Evolutionary conservation across 1,139 yeast species (phyloP).

Genomic region (Barnettozyma hawaiiensis): DNA sequence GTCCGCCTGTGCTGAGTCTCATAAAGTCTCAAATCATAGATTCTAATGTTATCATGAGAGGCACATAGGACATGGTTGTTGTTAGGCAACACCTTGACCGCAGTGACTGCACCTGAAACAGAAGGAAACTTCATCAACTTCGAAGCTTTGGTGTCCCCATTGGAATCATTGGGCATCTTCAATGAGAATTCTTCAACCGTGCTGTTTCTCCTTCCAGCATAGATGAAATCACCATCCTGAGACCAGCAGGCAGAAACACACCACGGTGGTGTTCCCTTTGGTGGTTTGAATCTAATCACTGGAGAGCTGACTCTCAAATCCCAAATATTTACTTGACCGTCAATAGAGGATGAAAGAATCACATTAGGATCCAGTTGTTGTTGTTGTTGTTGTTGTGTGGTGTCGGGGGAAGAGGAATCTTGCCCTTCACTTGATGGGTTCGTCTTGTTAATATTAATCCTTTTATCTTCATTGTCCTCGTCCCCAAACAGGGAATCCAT

Average conservation of each 20-base stretch:
- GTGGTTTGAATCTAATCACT: constrained; percentile 54
- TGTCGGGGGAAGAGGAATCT: background rate
- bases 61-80: constrained; percentile 78
- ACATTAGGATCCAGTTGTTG: constrained; percentile 44
- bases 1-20: constrained; percentile 34
- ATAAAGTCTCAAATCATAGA: constrained; percentile 66
- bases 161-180: constrained; percentile 42
- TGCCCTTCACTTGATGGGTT: background rate
- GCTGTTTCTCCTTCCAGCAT: constrained; percentile 85
- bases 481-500: constrained; percentile 27
- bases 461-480: constrained; percentile 24
- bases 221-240: constrained; percentile 69
- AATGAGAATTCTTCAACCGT: constrained; percentile 81
- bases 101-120: constrained; percentile 88
- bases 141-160: constrained; percentile 43
- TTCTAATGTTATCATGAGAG: constrained; percentile 81
- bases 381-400: background rate
- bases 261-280: constrained; percentile 85
- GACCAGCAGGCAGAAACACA: constrained; percentile 94
- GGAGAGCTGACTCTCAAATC: constrained; percentile 53
- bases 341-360: constrained; percentile 76
- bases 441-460: background rate
- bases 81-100: constrained; percentile 77
- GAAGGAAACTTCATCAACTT: constrained; percentile 70
- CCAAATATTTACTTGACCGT: constrained; percentile 82